Evolutionary conservation across 495 filamentous ascomycete species (phyloP), one percentile per base, ranked within the genome.

Genomic region (Penicillium canariense): DNA sequence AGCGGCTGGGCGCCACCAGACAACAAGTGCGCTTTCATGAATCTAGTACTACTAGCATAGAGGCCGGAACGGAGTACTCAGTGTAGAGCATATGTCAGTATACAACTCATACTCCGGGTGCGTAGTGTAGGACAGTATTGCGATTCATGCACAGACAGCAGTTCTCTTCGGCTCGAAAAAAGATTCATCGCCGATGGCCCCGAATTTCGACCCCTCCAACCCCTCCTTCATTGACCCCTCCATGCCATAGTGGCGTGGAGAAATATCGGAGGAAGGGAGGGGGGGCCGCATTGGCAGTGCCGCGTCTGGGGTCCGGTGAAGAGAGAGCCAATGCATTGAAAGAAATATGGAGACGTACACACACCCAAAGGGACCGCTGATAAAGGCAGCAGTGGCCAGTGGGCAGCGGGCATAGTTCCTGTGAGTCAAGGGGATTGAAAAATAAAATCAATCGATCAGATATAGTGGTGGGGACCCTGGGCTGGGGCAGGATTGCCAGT

Each of bases 351-450:
- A n/a, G n/a, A n/a, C n/a, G n/a, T n/a, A n/a, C n/a, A n/a, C n/a
- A n/a, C n/a, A n/a, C 30, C 30, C 46, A 28, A 48, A 32, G 30
- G 12, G 30, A 32, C 6, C 6, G 48, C 27, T 18, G 12, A 27
- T 23, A 26, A 23, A 47, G 36, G 36, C 6, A 36, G 28, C 11
- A 47, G 45, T 18, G 45, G 43, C 39, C 26, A 54, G 34, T 54
- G 32, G 10, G 32, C 4, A 52, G 42, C 23, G 44, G 26, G 8
- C 6, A 12, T 44, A 10, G 31, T 61, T 59, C 46, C 18, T 50
- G 56, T 67, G 64, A 64, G 61, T 65, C 59, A 67, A 64, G 48
- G 20, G 35, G 48, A 49, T 64, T 58, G 52, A 55, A 50, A 59
- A 57, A 56, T 30, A 38, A 59, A 67, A 61, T 39, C 27, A 30